Base-by-base conservation (phyloP, 306 rosid species). In the Cucumis cinereus region DNA sequence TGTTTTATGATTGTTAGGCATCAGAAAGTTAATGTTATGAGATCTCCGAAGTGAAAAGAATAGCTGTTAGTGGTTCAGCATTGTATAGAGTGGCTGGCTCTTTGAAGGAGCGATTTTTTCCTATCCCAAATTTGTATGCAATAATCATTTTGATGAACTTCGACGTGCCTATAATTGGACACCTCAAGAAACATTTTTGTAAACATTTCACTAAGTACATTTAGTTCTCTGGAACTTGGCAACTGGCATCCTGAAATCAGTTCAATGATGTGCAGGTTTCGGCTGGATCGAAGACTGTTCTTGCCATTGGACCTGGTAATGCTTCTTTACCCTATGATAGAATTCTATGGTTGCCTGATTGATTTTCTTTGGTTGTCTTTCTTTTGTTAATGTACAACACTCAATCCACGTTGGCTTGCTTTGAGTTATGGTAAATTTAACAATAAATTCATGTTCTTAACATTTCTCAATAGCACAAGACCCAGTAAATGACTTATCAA, bases 301-400 rank as follows among this genome's bases (percentile, higher is more conserved):
- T 93, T 80, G 96, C 97, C 75, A 77, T 93, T 80, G 98, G 98
- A 79, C 97, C 98, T 14, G 98, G 98, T 93, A 77, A 73, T 17
- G 76, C 52, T 4, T 50, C 76, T 70, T 63, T 20, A 52, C 62
- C 67, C 28, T 28, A 4, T 62, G 69, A 8, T 62, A 62, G 22
- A 33, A 62, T 26, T 30, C 26, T 41, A 66, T 1, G 50, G 72
- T 35, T 64, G 50, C 41, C 66, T 61, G 45, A 23, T 64, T 64
- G 9, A 64, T 64, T 64, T 36, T 64, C 52, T 16, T 64, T 17
- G 12, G 30, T 19, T 64, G 40, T 10, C 71, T 17, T 6, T 35
- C 47, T 9, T 17, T 2, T 63, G 14, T 35, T 6, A 17, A 36
- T 63, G 17, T 33, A 16, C 70, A 63, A 36, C 13, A 35, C 47